Percentiles rank a stretch among this genome's conserved stretches.
Conservation (phyloP, 2,329 filamentous ascomycete species). For the Pleoardoris graminearum region DNA sequence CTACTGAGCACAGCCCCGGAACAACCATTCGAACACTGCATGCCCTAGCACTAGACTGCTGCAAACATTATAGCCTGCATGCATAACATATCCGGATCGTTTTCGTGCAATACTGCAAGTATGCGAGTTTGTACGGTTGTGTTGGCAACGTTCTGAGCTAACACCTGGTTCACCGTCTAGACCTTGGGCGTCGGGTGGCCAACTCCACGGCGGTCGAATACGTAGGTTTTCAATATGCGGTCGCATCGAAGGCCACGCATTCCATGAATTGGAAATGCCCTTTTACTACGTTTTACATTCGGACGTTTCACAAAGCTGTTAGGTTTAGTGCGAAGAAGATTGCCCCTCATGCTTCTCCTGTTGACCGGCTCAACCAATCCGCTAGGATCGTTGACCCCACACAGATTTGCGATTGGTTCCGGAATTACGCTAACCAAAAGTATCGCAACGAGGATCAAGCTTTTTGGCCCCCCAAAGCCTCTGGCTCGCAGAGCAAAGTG, state of each 20-base stretch:
- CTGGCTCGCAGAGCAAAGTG: not conserved
- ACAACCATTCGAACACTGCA: conserved; percentile 4
- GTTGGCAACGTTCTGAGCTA: too few species aligned
- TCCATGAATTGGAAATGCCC: not conserved
- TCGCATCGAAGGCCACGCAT: not conserved
- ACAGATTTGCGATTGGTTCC: too few species aligned
- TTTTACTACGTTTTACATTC: not conserved
- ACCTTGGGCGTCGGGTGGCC: not conserved
- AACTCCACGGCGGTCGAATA: not conserved
- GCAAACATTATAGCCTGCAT: conserved; percentile 1
- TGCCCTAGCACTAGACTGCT: not conserved
- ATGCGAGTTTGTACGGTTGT: too few species aligned
- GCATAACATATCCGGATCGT: not conserved
- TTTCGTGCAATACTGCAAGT: too few species aligned
- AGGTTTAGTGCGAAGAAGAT: too few species aligned
- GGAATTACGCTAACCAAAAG: too few species aligned
- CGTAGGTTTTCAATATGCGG: not conserved
- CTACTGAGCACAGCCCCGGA: conserved; percentile 3
- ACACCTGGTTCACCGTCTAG: too few species aligned
- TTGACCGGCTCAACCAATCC: too few species aligned
- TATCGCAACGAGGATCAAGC: too few species aligned
- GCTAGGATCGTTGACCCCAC: too few species aligned
- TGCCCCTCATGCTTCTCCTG: too few species aligned
- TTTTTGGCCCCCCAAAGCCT: not conserved
- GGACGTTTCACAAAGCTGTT: too few species aligned